Percentiles rank a stretch among this genome's conserved stretches.
These are phyloP conservation scores for Arthrobotrys sinensis DNA, from an alignment of 2,329 filamentous ascomycete genomes.

Conservation along the genomic window DNA sequence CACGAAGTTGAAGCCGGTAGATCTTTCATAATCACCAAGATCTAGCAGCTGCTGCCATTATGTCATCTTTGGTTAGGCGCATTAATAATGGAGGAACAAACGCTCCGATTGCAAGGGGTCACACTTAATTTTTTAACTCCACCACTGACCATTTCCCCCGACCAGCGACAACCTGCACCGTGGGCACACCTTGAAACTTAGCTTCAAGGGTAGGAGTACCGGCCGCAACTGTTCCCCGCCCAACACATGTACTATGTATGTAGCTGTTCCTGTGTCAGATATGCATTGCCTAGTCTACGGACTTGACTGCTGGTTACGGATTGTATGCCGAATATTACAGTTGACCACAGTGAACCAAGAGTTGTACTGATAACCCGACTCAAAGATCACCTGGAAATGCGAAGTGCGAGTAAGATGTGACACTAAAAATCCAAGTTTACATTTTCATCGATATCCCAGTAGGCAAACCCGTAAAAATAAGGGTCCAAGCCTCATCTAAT, in stretches of 20 bases:
- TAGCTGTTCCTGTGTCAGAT: constrained; percentile 46
- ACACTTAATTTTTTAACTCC: constrained; percentile 21
- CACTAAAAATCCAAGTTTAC: constrained; percentile 4
- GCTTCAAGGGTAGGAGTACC: constrained; percentile 3
- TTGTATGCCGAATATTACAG: not conserved
- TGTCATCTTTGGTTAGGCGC: constrained; percentile 32
- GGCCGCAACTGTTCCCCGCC: constrained; percentile 21
- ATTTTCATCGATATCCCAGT: not conserved
- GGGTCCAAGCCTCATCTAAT: constrained; percentile 32
- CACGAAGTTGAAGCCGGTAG: constrained; percentile 26
- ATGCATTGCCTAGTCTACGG: constrained; percentile 36
- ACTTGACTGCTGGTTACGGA: constrained; percentile 36
- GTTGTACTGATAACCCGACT: not conserved
- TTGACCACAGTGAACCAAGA: not conserved
- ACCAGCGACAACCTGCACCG: not conserved
- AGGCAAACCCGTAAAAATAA: constrained; percentile 12
- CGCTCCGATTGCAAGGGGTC: constrained; percentile 28
- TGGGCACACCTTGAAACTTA: constrained; percentile 10
- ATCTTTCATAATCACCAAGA: constrained; percentile 48
- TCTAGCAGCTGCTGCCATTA: constrained; percentile 19
- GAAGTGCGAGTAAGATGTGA: constrained; percentile 47
- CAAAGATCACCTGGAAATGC: constrained; percentile 5
- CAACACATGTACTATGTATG: not conserved
- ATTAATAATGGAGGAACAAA: constrained; percentile 37
- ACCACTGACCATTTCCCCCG: constrained; percentile 25